Conservation (phyloP, 1,284 basidiomycete genomes). For the Tylopilus sp. region DNA sequence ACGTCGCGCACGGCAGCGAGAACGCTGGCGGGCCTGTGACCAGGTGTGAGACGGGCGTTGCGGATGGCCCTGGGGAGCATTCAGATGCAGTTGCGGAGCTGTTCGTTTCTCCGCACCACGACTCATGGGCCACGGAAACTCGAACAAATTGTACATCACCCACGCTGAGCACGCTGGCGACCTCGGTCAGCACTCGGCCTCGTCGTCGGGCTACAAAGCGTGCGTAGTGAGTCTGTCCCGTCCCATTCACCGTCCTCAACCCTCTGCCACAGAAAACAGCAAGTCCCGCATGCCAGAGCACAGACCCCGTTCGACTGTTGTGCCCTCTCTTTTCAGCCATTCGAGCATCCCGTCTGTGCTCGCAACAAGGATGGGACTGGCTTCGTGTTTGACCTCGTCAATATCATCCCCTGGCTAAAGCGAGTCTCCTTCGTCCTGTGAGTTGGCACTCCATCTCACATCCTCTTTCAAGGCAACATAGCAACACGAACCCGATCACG, state of each 20-base stretch:
- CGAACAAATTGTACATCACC: conserved; percentile 82
- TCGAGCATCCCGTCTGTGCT: conserved; percentile 86
- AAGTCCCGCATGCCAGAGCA: conserved; percentile 57
- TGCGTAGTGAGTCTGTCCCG: conserved; percentile 39
- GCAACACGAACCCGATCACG: conserved; percentile 83
- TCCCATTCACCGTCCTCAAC: neutral
- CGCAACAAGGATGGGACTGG: conserved; percentile 77
- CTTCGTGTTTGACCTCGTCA: conserved; percentile 80
- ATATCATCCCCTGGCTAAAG: conserved; percentile 94
- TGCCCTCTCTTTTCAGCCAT: conserved; percentile 88
- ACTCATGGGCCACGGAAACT: conserved; percentile 88
- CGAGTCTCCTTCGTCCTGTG: conserved; percentile 38
- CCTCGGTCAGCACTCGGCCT: conserved; percentile 71
- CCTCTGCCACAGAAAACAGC: conserved; percentile 51
- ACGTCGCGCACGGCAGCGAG: conserved; percentile 9
- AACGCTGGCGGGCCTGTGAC: conserved; percentile 14
- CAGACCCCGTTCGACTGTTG: conserved; percentile 89
- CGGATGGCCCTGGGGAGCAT: conserved; percentile 38
- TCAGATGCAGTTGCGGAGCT: neutral
- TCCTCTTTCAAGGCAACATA: conserved; percentile 53
- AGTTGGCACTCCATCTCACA: conserved; percentile 19
- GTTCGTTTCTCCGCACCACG: conserved; percentile 3
- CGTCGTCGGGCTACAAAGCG: conserved; percentile 70
- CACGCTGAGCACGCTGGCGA: conserved; percentile 78
- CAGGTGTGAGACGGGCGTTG: conserved; percentile 24